Evolutionary conservation across 2,329 filamentous ascomycete species (phyloP).

Genomic region (Aurifilum marmelostoma): DNA sequence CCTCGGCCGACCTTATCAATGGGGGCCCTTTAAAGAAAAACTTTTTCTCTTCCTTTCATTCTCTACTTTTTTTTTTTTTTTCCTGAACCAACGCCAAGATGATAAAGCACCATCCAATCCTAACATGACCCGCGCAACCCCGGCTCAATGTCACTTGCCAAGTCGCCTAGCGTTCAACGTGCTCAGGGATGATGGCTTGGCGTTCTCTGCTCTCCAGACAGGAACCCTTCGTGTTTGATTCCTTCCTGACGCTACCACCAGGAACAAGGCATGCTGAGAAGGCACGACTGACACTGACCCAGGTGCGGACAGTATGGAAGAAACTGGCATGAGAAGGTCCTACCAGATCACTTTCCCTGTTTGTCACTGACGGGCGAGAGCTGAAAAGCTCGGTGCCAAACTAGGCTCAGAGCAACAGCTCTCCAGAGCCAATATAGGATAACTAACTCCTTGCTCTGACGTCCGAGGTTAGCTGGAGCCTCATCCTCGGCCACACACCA

Average conservation of each 20-base stretch:
- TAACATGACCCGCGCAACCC: not conserved
- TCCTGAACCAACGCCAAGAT: not conserved
- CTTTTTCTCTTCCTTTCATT: not conserved
- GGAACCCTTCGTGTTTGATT: not conserved
- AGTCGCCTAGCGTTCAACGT: not conserved
- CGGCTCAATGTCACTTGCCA: not conserved
- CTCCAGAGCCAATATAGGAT: not conserved
- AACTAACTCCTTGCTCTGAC: not conserved
- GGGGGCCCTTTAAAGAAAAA: not conserved
- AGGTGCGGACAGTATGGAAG: not conserved
- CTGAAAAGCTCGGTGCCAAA: not conserved
- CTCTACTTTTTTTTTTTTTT: not conserved
- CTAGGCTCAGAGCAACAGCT: not conserved
- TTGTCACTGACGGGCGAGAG: not conserved
- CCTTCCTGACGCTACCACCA: not conserved
- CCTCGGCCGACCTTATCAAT: not conserved
- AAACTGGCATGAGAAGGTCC: not conserved
- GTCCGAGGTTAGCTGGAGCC: not conserved
- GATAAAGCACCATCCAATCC: not conserved
- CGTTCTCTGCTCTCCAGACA: not conserved
- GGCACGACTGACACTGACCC: not conserved
- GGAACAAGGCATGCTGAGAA: not conserved
- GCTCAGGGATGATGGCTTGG: not conserved
- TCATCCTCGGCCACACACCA: not conserved
- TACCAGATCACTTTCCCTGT: not conserved